Base-by-base conservation (phyloP, 345 rosid species). In the Geranium brycei region DNA sequence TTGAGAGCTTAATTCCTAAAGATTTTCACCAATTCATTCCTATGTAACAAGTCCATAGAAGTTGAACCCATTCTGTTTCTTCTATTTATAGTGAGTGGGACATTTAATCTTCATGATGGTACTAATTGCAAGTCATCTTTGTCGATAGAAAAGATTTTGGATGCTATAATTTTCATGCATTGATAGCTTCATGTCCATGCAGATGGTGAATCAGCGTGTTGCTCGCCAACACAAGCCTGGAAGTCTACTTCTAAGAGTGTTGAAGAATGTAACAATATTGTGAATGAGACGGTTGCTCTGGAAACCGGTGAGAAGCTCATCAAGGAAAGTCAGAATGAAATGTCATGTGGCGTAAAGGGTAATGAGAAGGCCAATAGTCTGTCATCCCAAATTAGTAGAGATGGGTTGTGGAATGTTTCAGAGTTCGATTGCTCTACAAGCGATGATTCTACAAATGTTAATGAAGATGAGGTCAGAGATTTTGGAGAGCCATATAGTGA, bases 151-250 rank as follows among this genome's bases (percentile, higher is more conserved):
- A 57, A 13, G 7, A 19, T 65, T 28, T 10, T 63, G 8, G 2
- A 11, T 51, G 53, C 14, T 47, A 47, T 47, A 13, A 6, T 53
- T 51, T 18, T 7, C 58, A 23, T 31, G 61, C 57, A 16, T 30
- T 65, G 68, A 65, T 16, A 8, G 17, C 65, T 75, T 47, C 47
- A 19, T 41, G 38, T 69, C 12, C 17, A 51, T 58, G 47, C 87
- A 91, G 98, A 84, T 62, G 70, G 76, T 58, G 84, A 84, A 67
- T 77, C 72, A 28, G 74, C 60, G 32, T 38, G 74, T 70, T 68
- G 65, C 70, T 77, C 73, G 69, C 67, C 77, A 67, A 67, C 76
- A 30, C 74, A 66, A 32, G 77, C 68, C 59, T 70, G 19, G 63
- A 79, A 75, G 68, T 62, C 75, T 38, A 70, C 65, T 30, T 19